phyloP scores from a whole-genome alignment of 2,329 filamentous ascomycete genomes.

The Fusarium poae region DNA sequence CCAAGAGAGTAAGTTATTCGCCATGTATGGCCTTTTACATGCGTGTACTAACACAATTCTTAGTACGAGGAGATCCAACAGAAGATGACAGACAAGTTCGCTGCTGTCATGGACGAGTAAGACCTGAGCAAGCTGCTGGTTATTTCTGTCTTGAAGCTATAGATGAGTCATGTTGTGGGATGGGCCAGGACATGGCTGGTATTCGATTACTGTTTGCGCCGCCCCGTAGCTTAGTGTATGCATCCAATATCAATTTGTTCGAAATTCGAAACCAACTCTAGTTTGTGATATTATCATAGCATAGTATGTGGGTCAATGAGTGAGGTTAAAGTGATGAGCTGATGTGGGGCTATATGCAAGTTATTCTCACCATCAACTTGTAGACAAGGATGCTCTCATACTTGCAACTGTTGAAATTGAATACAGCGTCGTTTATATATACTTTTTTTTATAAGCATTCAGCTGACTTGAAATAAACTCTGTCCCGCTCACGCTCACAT shows the following conservation, averaged over 20 bases:
- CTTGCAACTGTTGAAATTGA: conserved; percentile 4
- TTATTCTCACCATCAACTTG: conserved; percentile 27
- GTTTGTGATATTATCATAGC: not conserved
- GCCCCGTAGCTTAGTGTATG: conserved; percentile 49
- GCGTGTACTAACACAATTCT: conserved; percentile 55
- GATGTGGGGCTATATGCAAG: conserved; percentile 40
- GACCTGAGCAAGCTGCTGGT: conserved; percentile 33
- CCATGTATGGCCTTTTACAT: not conserved
- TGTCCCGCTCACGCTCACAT: not conserved
- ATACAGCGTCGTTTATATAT: not conserved
- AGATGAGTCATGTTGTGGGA: conserved; percentile 47
- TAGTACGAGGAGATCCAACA: conserved; percentile 94
- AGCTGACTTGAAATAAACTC: not conserved
- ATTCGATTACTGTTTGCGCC: conserved; percentile 47
- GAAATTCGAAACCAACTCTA: conserved; percentile 12
- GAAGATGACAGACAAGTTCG: conserved; percentile 97
- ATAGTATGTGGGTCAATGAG: conserved; percentile 22
- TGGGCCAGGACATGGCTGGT: conserved; percentile 43
- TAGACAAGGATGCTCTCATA: conserved; percentile 13
- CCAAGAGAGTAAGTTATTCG: conserved; percentile 77
- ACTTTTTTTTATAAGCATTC: not conserved
- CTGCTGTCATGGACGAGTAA: conserved; percentile 94
- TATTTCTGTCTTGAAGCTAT: conserved; percentile 47
- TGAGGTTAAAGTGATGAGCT: conserved; percentile 17
- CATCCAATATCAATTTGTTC: conserved; percentile 47